Percentiles rank a stretch among this genome's conserved stretches.
These are phyloP conservation scores for Opeltia flavorubescens DNA, from an alignment of 495 filamentous ascomycete genomes.

Conservation along the genomic window DNA sequence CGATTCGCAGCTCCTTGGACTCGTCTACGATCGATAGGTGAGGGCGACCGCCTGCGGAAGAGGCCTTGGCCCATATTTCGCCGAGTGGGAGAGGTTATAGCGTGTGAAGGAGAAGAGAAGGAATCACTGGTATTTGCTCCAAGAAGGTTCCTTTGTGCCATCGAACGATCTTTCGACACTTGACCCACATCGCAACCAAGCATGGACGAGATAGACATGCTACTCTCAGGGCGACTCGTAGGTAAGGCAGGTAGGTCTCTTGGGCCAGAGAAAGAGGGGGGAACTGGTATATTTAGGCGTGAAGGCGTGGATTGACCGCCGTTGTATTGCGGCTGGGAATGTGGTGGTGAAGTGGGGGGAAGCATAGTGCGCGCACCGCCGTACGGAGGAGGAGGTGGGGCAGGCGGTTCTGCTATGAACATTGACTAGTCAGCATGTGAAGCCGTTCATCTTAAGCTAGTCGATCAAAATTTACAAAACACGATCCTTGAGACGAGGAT, in stretches of 20 bases:
- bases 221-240: slow-evolving; percentile 47
- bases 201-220: slow-evolving; percentile 96
- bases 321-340: slow-evolving; percentile 30
- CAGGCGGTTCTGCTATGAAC: slow-evolving; percentile 4
- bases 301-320: slow-evolving; percentile 24
- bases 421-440: too few species aligned
- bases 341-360: slow-evolving; percentile 45
- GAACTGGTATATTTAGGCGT: slow-evolving; percentile 24
- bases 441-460: too few species aligned
- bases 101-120: slow-evolving; percentile 22
- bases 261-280: slow-evolving; percentile 29
- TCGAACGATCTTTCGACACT: slow-evolving; percentile 40
- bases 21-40: slow-evolving; percentile 46
- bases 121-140: slow-evolving; percentile 26
- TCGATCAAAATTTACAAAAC: not conserved
- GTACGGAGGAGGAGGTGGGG: slow-evolving; percentile 32
- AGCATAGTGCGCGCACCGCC: slow-evolving; percentile 40
- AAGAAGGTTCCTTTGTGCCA: slow-evolving; percentile 21
- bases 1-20: slow-evolving; percentile 22
- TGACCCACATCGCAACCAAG: slow-evolving; percentile 50
- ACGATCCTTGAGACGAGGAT: not conserved
- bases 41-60: slow-evolving; percentile 54
- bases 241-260: slow-evolving; percentile 34
- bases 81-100: slow-evolving; percentile 33
- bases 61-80: slow-evolving; percentile 28